Base-by-base conservation (phyloP, 164 flowering plant species). In the Annona cherimola region DNA sequence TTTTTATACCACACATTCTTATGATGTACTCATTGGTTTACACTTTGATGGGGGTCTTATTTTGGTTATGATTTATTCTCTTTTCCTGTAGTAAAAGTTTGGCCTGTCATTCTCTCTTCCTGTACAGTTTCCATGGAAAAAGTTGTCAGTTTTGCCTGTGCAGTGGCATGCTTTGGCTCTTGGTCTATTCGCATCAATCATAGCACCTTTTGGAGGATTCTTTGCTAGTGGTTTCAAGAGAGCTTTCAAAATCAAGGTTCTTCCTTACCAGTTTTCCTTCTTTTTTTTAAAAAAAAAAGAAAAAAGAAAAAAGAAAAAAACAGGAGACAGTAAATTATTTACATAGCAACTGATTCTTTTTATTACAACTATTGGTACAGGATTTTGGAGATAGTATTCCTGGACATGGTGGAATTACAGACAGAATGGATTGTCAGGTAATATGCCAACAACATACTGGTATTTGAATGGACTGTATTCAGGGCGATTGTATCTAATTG, bases 381-480 rank as follows among this genome's bases (percentile, higher is more conserved):
- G 99, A 95, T 80, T 95, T 95, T 78, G 99, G 99, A 59, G 98
- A 93, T 75, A 95, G 99, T 73, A 95, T 95, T 68, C 99, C 99
- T 72, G 99, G 99, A 73, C 99, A 95, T 83, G 99, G 99, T 77
- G 99, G 99, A 54, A 91, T 95, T 57, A 95, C 99, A 26, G 99
- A 95, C 69, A 84, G 99, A 84, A 95, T 95, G 98, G 98, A 95
- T 76, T 95, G 99, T 78, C 98, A 95, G 97, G 98, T 94, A 62
- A 44, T 50, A 66, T 44, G 54, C 69, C 78, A 61, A 40, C 67
- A 40, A 12, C 12, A 63, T 63, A 14, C 7, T 59, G 1, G 26
- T 59, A 43, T n/a, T 20, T 6, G 5, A 71, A 18, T 19, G 61
- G 57, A 12, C 40, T 26, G 35, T 26, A 26, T 26, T 26, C 35